Evolutionary conservation across 129 eudicot species (phyloP).

Genomic region (Centaurea solstitialis): DNA sequence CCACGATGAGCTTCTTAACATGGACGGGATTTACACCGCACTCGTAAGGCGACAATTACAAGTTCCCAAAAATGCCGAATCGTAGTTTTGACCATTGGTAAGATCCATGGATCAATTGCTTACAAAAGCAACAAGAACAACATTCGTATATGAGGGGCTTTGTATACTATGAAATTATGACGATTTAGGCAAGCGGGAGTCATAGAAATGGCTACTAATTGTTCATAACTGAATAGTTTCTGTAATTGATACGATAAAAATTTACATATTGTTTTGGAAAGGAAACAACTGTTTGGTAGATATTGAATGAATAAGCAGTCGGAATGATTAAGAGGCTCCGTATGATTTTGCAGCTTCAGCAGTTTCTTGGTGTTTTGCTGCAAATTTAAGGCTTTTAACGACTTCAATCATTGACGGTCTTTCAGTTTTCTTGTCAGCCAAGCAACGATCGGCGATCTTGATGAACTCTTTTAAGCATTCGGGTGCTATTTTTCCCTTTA

Average conservation of each 20-base stretch:
- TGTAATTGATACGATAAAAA: not conserved
- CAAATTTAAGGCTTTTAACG: conserved; percentile 30
- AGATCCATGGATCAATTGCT: not conserved
- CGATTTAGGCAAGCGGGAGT: not conserved
- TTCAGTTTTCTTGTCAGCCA: conserved; percentile 27
- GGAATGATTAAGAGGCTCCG: not conserved
- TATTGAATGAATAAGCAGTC: not conserved
- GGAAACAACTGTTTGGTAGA: not conserved
- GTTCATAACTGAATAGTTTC: not conserved
- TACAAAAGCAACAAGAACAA: conserved; percentile 1
- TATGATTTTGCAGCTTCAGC: conserved; percentile 10
- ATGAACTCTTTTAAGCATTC: conserved; percentile 36
- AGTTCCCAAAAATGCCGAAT: conserved; percentile 44
- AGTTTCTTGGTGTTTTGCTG: conserved; percentile 31
- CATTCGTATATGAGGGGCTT: conserved; percentile 15
- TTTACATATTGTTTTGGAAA: conserved; percentile 13
- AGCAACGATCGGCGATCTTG: conserved; percentile 34
- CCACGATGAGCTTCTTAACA: conserved; percentile 63
- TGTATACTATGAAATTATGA: conserved; percentile 23
- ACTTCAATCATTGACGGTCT: conserved; percentile 39
- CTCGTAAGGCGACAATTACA: conserved; percentile 69
- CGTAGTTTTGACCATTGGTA: conserved; percentile 18
- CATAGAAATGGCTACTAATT: conserved; percentile 1
- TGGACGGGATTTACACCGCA: conserved; percentile 73
- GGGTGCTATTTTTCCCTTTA: conserved; percentile 34